Evolutionary conservation across 768 basidiomycete genomes (phyloP).

Genomic region (Candolleomyces eurysporus): DNA sequence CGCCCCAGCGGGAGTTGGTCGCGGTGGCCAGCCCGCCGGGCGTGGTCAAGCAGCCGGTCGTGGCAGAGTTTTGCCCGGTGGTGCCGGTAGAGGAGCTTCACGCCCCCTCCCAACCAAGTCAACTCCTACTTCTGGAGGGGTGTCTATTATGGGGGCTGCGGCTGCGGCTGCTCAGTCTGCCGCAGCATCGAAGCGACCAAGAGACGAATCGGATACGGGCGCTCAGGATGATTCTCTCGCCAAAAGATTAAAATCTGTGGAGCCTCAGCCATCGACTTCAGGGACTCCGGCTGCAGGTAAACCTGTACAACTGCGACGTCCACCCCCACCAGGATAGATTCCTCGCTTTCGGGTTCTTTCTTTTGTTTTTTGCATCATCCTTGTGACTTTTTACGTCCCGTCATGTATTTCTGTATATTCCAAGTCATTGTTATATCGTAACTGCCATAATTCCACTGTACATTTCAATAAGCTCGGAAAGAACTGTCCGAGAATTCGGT

Average conservation of each 20-base stretch:
- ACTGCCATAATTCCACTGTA: constrained; percentile 5
- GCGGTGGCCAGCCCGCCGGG: neutral
- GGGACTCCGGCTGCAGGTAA: constrained; percentile 10
- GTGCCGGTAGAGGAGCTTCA: constrained; percentile 17
- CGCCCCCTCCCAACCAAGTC: constrained; percentile 25
- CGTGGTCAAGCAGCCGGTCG: neutral
- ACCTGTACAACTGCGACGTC: constrained; percentile 17
- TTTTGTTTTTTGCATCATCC: constrained; percentile 1
- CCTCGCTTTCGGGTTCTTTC: constrained; percentile 5
- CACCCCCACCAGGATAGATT: constrained; percentile 14
- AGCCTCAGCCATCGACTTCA: constrained; percentile 9
- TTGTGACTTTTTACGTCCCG: neutral
- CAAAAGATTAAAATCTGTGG: constrained; percentile 64
- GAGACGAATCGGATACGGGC: constrained; percentile 47
- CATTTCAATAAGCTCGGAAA: neutral
- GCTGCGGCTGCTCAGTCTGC: neutral
- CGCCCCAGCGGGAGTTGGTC: neutral
- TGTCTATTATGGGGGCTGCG: constrained; percentile 60
- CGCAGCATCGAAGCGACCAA: constrained; percentile 54
- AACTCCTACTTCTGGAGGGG: constrained; percentile 26
- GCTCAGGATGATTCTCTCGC: constrained; percentile 56
- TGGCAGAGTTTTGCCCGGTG: constrained; percentile 6
- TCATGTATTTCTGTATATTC: constrained; percentile 10
- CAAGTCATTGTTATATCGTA: constrained; percentile 4
- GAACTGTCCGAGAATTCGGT: neutral